Evolutionary conservation across 176 grass and related monocot genomes (phyloP).

Genomic region (Thalia dealbata): DNA sequence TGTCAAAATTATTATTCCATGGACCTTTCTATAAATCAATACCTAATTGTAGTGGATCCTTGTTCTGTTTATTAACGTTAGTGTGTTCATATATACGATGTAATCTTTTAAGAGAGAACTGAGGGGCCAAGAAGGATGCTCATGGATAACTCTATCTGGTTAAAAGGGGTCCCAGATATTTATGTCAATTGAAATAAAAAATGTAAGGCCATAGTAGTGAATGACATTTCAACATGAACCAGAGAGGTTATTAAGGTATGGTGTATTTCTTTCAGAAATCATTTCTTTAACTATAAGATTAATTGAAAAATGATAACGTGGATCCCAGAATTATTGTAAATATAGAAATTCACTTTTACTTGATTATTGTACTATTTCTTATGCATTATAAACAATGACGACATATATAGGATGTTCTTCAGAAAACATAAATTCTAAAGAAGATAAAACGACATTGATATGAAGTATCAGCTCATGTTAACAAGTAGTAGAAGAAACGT

Average conservation of each 20-base stretch:
- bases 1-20: slow-evolving; percentile 4
- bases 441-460: not conserved
- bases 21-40: not conserved
- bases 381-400: not conserved
- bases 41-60: not conserved
- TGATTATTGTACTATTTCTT: not conserved
- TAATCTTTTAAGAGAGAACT: not conserved
- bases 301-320: not conserved
- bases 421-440: not conserved
- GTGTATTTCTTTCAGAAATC: not conserved
- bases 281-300: not conserved
- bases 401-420: not conserved
- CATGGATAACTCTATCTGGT: not conserved
- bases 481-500: not conserved
- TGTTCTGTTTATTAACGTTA: not conserved
- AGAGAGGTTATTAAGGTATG: not conserved
- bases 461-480: not conserved
- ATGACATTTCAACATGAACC: not conserved
- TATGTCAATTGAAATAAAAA: not conserved
- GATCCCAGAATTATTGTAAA: not conserved
- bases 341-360: not conserved
- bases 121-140: not conserved
- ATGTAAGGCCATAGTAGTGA: no score
- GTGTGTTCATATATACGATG: not conserved
- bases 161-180: not conserved